Percentiles rank a stretch among this genome's conserved stretches.
phyloP scores from a whole-genome alignment of 768 basidiomycete species.

The Amanita exitialis region DNA sequence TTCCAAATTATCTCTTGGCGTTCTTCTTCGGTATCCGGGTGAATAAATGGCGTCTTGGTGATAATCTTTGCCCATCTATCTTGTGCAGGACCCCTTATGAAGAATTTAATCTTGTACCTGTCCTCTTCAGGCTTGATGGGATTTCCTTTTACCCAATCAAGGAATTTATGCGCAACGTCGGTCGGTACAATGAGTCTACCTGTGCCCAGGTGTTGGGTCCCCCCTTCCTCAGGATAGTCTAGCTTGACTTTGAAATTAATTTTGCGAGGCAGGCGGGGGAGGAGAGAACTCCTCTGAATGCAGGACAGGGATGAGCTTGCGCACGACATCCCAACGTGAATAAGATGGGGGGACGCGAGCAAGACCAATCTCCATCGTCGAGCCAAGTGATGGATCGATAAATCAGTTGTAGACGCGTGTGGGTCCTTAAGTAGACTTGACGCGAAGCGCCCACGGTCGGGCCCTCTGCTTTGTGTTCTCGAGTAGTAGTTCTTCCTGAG shows the following conservation, averaged over 20 bases:
- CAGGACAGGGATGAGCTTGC: conserved; percentile 42
- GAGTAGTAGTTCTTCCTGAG: not conserved
- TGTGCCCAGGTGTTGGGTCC: conserved; percentile 40
- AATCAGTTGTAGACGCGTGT: not conserved
- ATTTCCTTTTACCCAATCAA: conserved; percentile 29
- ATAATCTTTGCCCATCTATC: conserved; percentile 25
- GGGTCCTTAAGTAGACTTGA: not conserved
- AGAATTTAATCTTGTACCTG: conserved; percentile 19
- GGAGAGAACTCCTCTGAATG: conserved; percentile 44
- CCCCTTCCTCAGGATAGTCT: conserved; percentile 34
- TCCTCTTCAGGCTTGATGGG: conserved; percentile 31
- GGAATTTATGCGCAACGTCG: conserved; percentile 33
- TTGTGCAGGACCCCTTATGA: conserved; percentile 8
- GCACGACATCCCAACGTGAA: conserved; percentile 46
- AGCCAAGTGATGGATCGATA: conserved; percentile 5
- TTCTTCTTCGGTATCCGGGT: conserved; percentile 44
- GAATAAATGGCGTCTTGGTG: conserved; percentile 43
- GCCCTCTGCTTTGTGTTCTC: not conserved
- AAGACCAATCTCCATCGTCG: conserved; percentile 28
- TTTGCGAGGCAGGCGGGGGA: conserved; percentile 19
- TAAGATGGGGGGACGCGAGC: conserved; percentile 27
- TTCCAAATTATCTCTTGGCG: conserved; percentile 31
- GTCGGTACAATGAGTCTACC: conserved; percentile 31
- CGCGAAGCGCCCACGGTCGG: not conserved
- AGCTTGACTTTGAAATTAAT: conserved; percentile 58